phyloP scores from a whole-genome alignment of 2,329 filamentous ascomycete genomes.

The Sporothrix brunneoviolacea region DNA sequence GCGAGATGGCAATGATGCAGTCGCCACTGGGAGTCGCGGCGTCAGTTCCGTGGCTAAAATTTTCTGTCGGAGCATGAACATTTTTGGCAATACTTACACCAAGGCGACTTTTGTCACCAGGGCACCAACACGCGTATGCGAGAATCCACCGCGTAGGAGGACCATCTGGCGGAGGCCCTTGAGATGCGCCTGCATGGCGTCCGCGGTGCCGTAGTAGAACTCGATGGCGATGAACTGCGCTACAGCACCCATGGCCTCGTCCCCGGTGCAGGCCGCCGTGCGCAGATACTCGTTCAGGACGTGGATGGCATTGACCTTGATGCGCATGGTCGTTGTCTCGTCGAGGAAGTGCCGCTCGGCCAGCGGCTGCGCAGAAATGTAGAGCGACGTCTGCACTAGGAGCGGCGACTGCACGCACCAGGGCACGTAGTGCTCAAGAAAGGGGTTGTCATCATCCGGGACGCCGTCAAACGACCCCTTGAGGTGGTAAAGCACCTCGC shows the following conservation, averaged over 20 bases:
- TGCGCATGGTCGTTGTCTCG: conserved; percentile 31
- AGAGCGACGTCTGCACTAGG: conserved; percentile 38
- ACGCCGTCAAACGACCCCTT: conserved; percentile 41
- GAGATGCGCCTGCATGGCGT: conserved; percentile 39
- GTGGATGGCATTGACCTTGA: conserved; percentile 34
- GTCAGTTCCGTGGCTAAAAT: no score
- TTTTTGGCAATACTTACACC: no score
- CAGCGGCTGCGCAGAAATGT: conserved; percentile 40
- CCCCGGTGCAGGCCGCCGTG: conserved; percentile 26
- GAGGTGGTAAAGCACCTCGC: conserved; percentile 40
- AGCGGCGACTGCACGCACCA: conserved; percentile 40
- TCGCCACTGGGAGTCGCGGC: conserved; percentile 30
- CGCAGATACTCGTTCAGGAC: conserved; percentile 39
- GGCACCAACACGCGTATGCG: conserved; percentile 39
- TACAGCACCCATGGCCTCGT: conserved; percentile 37
- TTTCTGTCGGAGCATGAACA: no score
- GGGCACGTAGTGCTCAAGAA: conserved; percentile 38
- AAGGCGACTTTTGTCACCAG: conserved; percentile 43
- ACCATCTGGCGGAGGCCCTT: conserved; percentile 43
- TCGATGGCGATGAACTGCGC: conserved; percentile 40
- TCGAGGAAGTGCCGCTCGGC: conserved; percentile 37
- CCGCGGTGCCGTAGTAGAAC: conserved; percentile 41
- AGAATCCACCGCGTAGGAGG: conserved; percentile 38
- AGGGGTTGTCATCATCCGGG: conserved; percentile 34
- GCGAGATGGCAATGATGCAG: conserved; percentile 37